phyloP scores from a whole-genome alignment of 1,284 basidiomycete species.

The Trametes versicolor region DNA sequence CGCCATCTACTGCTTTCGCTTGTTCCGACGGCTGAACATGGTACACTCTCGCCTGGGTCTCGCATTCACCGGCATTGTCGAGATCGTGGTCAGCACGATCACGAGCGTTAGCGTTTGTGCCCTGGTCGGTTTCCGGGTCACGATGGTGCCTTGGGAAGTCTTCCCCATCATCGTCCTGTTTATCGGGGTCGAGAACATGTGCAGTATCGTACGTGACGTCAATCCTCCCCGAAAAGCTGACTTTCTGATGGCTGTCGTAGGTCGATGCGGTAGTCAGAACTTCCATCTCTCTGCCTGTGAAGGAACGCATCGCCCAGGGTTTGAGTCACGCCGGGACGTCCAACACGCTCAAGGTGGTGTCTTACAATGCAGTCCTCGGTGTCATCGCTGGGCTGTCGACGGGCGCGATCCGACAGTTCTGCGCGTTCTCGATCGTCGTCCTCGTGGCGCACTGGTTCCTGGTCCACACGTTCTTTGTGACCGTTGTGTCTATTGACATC shows the following conservation, averaged over 20 bases:
- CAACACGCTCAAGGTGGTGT: constrained; percentile 91
- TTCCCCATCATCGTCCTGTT: constrained; percentile 96
- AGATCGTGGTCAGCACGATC: constrained; percentile 91
- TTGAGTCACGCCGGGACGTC: constrained; percentile 89
- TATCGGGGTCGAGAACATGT: constrained; percentile 98
- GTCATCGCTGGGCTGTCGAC: constrained; percentile 82
- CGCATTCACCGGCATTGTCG: constrained; percentile 92
- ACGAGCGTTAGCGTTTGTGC: constrained; percentile 94
- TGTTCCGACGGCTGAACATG: constrained; percentile 81
- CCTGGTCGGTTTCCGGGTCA: constrained; percentile 84
- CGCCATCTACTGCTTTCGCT: constrained; percentile 80
- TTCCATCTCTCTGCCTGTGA: constrained; percentile 89
- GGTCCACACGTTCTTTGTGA: constrained; percentile 92
- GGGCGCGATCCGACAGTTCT: constrained; percentile 92
- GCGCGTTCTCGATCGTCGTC: constrained; percentile 93
- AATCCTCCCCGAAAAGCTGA: constrained; percentile 8
- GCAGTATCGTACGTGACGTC: constrained; percentile 76
- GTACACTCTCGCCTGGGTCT: constrained; percentile 94
- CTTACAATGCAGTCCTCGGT: constrained; percentile 86
- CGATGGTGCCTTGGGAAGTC: constrained; percentile 90
- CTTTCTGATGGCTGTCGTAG: constrained; percentile 49
- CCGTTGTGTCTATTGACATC: constrained; percentile 90
- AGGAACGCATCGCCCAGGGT: constrained; percentile 91
- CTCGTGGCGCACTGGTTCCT: constrained; percentile 97
- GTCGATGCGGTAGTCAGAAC: constrained; percentile 92